These are phyloP conservation scores for Lepidium aucheri DNA, from an alignment of 345 rosid species.

Conservation along the genomic window DNA sequence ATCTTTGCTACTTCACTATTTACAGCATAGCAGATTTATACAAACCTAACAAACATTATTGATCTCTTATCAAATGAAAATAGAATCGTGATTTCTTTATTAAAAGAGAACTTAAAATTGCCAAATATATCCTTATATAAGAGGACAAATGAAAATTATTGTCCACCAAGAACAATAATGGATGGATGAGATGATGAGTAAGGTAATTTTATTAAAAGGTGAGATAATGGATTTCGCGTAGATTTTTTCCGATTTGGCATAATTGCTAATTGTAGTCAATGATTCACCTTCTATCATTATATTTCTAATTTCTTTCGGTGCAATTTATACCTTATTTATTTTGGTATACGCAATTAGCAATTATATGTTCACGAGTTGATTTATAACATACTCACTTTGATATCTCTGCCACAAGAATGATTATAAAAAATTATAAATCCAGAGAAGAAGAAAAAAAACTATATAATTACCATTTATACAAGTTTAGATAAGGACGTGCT, in stretches of 20 bases:
- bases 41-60: too few relatives aligned
- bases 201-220: conserved; percentile 12
- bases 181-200: conserved; percentile 20
- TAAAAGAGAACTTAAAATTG: neutral
- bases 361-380: conserved; percentile 22
- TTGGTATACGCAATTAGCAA: neutral
- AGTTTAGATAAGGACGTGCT: neutral
- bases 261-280: conserved; percentile 21
- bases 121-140: neutral
- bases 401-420: neutral
- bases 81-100: too few relatives aligned
- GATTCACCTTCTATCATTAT: conserved; percentile 23
- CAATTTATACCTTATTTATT: neutral
- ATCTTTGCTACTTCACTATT: neutral
- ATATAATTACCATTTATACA: conserved; percentile 11
- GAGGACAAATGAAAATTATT: conserved; percentile 21
- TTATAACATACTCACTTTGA: neutral
- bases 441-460: neutral
- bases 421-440: neutral
- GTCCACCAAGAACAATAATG: conserved; percentile 25
- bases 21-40: too few relatives aligned
- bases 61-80: too few relatives aligned
- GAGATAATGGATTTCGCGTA: conserved; percentile 1
- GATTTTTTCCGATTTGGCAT: conserved; percentile 11
- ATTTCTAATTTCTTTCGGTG: conserved; percentile 18